Evolutionary conservation across 345 rosid genomes (phyloP), one percentile per base, ranked within the genome.

Genomic region (Dipteronia dyeriana): DNA sequence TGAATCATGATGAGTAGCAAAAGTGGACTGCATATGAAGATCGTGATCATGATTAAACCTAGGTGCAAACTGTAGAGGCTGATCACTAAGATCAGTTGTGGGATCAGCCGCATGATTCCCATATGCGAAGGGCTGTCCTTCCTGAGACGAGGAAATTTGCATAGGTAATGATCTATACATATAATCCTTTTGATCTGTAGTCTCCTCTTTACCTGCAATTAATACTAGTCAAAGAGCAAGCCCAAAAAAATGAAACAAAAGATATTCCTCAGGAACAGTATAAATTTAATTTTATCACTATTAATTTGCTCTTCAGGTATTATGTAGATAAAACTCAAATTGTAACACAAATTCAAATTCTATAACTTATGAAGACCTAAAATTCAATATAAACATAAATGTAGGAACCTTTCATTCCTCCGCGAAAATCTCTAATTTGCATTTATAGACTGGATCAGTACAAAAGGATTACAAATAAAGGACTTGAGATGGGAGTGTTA

Each of bases 21-120:
- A 92, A 84, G 76, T 81, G 31, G 90, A 74, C 41, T 82, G 92
- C 81, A 80, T 61, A 31, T 81, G 86, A 68, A 82, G 76, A 71
- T 85, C 87, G 75, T 80, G 86, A 59, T 87, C 89, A 75, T 79
- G 82, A 73, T 61, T 86, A 81, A 88, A 88, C 82, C 91, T 76
- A 70, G 90, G 78, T 31, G 89, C 78, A 88, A 94, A 92, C 66
- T 91, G 86, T 86, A 89, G 81, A 79, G 95, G 96, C 77, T 85
- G 93, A 73, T 91, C 88, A 68, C 88, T 84, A 81, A 78, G 93
- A 82, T 82, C 88, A 38, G 70, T 71, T 34, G 83, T 64, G 60
- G 86, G 84, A 84, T 86, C 90, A 67, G 84, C 76, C 25, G 85
- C 74, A 66, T 86, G 98, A 85, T 84, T 88, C 66, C 92, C 88